Percentiles rank a stretch among this genome's conserved stretches.
Evolutionary conservation across 2,329 filamentous ascomycete species (phyloP).

Genomic region (Fusarium sp.): DNA sequence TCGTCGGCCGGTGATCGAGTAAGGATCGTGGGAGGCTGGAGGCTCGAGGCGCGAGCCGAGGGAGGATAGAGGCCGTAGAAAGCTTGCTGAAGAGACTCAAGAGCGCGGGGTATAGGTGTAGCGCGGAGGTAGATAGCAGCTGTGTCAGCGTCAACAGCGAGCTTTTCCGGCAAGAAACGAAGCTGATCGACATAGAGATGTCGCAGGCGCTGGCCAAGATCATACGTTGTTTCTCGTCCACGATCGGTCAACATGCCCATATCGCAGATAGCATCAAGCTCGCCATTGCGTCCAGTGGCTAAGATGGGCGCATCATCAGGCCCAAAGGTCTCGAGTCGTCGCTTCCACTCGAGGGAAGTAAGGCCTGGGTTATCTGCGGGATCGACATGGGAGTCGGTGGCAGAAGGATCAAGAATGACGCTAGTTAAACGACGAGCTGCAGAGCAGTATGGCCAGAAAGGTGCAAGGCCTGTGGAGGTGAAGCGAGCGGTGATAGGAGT

Average conservation of each 20-base stretch:
- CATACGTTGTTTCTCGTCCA: conserved; percentile 76
- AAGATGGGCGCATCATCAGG: conserved; percentile 73
- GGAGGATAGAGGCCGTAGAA: conserved; percentile 79
- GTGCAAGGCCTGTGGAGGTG: conserved; percentile 74
- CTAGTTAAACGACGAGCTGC: conserved; percentile 74
- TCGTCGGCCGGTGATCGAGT: conserved; percentile 73
- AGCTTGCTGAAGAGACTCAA: conserved; percentile 80
- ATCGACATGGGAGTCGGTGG: conserved; percentile 43
- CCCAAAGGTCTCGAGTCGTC: conserved; percentile 86
- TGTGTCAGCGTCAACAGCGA: conserved; percentile 61
- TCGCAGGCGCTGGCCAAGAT: conserved; percentile 73
- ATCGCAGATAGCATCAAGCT: conserved; percentile 84
- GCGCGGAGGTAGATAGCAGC: conserved; percentile 77
- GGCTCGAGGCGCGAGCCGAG: conserved; percentile 52
- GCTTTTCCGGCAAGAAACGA: conserved; percentile 70
- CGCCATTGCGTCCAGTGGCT: conserved; percentile 71
- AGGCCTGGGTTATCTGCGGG: conserved; percentile 45
- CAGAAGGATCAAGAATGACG: conserved; percentile 56
- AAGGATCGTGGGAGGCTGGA: conserved; percentile 72
- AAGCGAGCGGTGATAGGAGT: conserved; percentile 91
- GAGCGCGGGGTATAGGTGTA: conserved; percentile 77
- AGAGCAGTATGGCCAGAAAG: conserved; percentile 91
- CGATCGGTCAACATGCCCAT: conserved; percentile 79
- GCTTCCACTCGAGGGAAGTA: conserved; percentile 67
- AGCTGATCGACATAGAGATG: conserved; percentile 79